A percentile compares a stretch with the other conserved stretches of the same genome.
Evolutionary conservation across 495 filamentous ascomycete species (phyloP).

Genomic region (Penicillium subrubescens): DNA sequence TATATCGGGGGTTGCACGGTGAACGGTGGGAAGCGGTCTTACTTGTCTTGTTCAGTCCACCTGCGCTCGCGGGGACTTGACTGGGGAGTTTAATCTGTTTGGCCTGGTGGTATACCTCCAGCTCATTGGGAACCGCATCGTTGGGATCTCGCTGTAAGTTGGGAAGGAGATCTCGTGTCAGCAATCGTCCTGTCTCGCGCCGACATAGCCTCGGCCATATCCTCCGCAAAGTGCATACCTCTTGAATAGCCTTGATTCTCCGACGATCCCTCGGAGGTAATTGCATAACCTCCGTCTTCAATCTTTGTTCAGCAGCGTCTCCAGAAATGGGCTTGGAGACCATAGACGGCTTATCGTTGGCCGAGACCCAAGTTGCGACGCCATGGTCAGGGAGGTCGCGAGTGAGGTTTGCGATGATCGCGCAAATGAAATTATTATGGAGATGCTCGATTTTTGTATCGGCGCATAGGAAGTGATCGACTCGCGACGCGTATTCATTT

Average conservation of each 20-base stretch:
- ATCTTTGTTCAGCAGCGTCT: conserved; percentile 84
- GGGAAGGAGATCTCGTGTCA: not conserved
- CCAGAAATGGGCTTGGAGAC: conserved; percentile 78
- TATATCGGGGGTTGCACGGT: conserved; percentile 5
- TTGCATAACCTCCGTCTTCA: conserved; percentile 95
- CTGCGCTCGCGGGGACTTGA: conserved; percentile 78
- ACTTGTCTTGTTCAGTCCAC: conserved; percentile 87
- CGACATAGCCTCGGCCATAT: not conserved
- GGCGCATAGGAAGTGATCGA: conserved; percentile 71
- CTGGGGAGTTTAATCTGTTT: conserved; percentile 68
- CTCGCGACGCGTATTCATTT: conserved; percentile 74
- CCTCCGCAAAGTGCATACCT: conserved; percentile 39
- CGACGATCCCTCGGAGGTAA: conserved; percentile 82
- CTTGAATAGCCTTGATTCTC: conserved; percentile 77
- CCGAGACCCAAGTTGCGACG: conserved; percentile 92
- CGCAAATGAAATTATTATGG: conserved; percentile 87
- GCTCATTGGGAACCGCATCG: conserved; percentile 62
- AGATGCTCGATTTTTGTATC: conserved; percentile 74
- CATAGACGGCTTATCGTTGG: conserved; percentile 89
- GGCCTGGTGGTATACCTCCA: conserved; percentile 69
- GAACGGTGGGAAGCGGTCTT: conserved; percentile 36
- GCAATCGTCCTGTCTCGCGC: not conserved
- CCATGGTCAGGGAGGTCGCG: conserved; percentile 90
- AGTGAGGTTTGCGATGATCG: conserved; percentile 82
- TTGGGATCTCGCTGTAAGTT: conserved; percentile 62